Conservation (phyloP, 495 filamentous ascomycete genomes). For the Podospora australis region DNA sequence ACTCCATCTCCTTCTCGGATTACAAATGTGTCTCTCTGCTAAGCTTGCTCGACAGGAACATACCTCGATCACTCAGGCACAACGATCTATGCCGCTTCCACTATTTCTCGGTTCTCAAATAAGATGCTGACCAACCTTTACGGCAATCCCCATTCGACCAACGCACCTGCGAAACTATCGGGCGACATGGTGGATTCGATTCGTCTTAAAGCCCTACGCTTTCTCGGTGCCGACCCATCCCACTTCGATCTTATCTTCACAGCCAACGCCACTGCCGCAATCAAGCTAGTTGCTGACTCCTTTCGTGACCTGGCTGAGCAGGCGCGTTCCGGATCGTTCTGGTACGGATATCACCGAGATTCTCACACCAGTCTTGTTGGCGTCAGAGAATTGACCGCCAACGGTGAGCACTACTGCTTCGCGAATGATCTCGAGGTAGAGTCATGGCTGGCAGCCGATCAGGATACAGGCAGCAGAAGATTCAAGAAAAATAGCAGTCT, state of each 20-base stretch:
- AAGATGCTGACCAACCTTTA: slow-evolving; percentile 55
- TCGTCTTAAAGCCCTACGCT: slow-evolving; percentile 59
- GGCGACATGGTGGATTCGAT: slow-evolving; percentile 55
- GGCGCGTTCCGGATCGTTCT: slow-evolving; percentile 42
- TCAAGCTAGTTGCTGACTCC: slow-evolving; percentile 69
- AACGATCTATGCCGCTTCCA: slow-evolving; percentile 62
- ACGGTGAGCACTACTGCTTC: slow-evolving; percentile 52
- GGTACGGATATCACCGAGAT: slow-evolving; percentile 71
- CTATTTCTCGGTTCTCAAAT: slow-evolving; percentile 51
- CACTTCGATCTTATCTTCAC: slow-evolving; percentile 88
- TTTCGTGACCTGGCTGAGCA: slow-evolving; percentile 52
- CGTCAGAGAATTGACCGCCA: slow-evolving; percentile 52
- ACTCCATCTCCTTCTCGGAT: slow-evolving; percentile 5
- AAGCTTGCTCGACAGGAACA: slow-evolving; percentile 23
- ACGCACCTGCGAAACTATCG: slow-evolving; percentile 55
- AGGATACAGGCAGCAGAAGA: neutral
- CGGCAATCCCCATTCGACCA: slow-evolving; percentile 72
- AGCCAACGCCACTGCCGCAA: slow-evolving; percentile 83
- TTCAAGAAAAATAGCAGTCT: slow-evolving; percentile 19
- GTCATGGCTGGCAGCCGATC: slow-evolving; percentile 46
- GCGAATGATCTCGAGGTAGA: slow-evolving; percentile 59
- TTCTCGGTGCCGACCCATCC: slow-evolving; percentile 78
- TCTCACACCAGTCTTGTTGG: slow-evolving; percentile 71
- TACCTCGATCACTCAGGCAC: slow-evolving; percentile 75
- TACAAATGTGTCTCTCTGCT: too few species aligned